A percentile compares a stretch with the other conserved stretches of the same genome.
Conservation (phyloP, 139 green algal species). For the Microglena sp. region DNA sequence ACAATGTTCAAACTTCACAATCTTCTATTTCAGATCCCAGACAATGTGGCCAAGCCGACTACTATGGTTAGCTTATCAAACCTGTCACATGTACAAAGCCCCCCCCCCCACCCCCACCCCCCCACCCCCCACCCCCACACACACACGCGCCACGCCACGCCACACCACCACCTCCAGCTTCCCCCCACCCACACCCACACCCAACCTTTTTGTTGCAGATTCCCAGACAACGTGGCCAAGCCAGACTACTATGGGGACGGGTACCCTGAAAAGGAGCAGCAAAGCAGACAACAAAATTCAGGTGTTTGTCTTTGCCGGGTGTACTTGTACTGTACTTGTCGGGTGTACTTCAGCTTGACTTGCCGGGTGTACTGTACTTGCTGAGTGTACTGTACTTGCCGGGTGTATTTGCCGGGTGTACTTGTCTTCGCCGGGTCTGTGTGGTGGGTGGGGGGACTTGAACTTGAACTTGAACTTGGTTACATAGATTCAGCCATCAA, state of each 20-base stretch:
- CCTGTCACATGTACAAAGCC: no score
- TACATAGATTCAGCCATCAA: no score
- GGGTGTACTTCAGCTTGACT: no score
- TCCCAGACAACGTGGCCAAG: constrained; percentile 49
- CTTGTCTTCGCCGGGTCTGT: background rate
- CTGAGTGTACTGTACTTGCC: no score
- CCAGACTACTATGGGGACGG: constrained; percentile 61
- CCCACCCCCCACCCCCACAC: background rate
- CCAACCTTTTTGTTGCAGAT: constrained; percentile 33
- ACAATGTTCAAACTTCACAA: no score
- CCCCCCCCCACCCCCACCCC: no score
- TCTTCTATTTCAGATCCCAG: no score
- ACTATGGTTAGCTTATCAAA: no score
- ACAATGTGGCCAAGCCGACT: no score
- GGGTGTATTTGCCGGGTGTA: background rate
- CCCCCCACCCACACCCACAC: background rate
- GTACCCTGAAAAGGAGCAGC: constrained; percentile 53
- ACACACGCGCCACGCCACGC: background rate
- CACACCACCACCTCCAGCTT: background rate
- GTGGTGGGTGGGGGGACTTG: no score
- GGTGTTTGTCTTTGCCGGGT: constrained; percentile 29
- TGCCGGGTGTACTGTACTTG: background rate
- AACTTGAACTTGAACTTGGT: no score
- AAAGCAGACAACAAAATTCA: constrained; percentile 60
- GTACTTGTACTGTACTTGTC: background rate